Conservation (phyloP, 331 rosid species). For the Rhamnella rubrinervis region DNA sequence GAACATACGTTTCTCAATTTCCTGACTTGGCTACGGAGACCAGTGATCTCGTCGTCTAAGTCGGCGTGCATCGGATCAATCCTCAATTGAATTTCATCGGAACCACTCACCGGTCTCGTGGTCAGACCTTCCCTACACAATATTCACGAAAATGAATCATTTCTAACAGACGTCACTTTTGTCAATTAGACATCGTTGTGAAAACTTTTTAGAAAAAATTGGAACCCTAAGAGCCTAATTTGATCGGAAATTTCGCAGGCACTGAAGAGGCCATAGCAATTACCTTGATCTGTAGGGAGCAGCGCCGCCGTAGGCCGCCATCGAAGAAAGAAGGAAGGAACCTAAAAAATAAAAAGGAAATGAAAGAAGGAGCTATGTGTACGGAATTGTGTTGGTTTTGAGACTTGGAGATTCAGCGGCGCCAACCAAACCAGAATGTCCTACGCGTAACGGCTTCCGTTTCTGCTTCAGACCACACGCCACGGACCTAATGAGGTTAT, state of each 20-base stretch:
- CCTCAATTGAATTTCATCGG: constrained; percentile 81
- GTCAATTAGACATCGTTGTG: not conserved
- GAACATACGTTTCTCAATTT: constrained; percentile 63
- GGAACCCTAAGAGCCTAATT: not conserved
- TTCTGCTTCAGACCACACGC: too few relatives aligned
- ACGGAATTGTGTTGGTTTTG: not conserved
- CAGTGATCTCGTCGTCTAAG: constrained; percentile 68
- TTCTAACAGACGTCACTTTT: not conserved
- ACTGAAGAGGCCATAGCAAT: not conserved
- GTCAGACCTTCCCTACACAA: constrained; percentile 67
- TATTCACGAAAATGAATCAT: not conserved
- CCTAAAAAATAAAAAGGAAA: not conserved
- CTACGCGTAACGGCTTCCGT: not conserved
- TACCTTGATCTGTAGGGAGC: constrained; percentile 59
- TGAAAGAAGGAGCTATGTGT: not conserved
- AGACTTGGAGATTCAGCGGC: not conserved
- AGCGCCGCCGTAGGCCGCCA: constrained; percentile 52
- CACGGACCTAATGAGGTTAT: constrained; percentile 2
- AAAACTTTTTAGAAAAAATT: not conserved
- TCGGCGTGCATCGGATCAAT: constrained; percentile 74
- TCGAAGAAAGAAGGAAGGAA: constrained; percentile 22
- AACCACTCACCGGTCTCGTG: constrained; percentile 55
- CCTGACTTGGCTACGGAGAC: constrained; percentile 78
- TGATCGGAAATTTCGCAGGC: not conserved
- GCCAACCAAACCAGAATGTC: not conserved